These are phyloP conservation scores for Pueraria montana DNA, from an alignment of 306 rosid species.

Conservation along the genomic window DNA sequence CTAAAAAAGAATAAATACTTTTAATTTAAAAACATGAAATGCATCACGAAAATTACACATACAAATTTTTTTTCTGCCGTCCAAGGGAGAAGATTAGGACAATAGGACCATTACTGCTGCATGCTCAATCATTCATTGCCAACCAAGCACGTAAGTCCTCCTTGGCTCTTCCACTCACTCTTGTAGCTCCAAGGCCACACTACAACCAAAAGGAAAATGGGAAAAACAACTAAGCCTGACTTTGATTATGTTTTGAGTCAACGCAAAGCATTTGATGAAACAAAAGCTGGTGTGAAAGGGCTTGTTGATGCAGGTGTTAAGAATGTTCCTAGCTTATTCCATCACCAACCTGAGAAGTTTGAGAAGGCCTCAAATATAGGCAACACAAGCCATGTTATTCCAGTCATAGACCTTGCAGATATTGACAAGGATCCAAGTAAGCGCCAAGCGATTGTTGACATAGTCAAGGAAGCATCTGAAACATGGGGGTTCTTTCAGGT, in stretches of 20 bases:
- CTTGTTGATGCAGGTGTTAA: constrained; percentile 67
- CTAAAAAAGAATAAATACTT: too few relatives aligned
- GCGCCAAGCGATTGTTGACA: constrained; percentile 35
- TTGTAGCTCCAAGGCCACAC: background rate
- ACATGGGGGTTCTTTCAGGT: constrained; percentile 58
- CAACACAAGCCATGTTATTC: constrained; percentile 43
- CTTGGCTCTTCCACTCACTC: background rate
- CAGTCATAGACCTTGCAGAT: constrained; percentile 57
- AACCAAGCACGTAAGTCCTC: background rate
- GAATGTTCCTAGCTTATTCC: constrained; percentile 63
- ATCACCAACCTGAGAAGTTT: constrained; percentile 36
- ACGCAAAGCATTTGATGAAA: constrained; percentile 58
- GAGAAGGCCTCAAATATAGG: constrained; percentile 24
- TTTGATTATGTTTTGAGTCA: constrained; percentile 43
- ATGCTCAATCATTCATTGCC: background rate
- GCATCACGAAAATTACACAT: too few relatives aligned
- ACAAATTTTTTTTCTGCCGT: background rate
- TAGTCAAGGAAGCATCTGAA: constrained; percentile 46
- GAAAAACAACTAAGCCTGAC: background rate
- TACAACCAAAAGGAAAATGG: background rate
- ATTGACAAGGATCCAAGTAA: background rate
- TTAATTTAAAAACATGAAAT: too few relatives aligned
- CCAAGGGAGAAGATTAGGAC: background rate
- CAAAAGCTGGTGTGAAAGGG: constrained; percentile 53
- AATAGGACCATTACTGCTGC: background rate